Base-by-base conservation (phyloP, 768 basidiomycete species). In the Panaeolus cyanescens region DNA sequence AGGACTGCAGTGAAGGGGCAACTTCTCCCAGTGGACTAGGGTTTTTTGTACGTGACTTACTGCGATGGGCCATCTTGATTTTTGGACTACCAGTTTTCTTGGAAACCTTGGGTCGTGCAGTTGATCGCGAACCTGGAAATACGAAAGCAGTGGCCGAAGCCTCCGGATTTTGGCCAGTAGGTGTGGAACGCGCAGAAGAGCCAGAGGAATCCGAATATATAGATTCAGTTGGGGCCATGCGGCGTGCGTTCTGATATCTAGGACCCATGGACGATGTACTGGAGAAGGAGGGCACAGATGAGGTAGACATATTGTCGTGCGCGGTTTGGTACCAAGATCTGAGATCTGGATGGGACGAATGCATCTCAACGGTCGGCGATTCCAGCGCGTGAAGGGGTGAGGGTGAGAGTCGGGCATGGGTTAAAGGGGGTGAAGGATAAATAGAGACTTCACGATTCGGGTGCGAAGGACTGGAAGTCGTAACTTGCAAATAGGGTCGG, bases 71-170 rank as follows among this genome's bases (percentile, higher is more conserved):
- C 10, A 63, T 28, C 31, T 67, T 65, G 32, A 65, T 54, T 57
- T 32, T 59, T 8, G 63, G 55, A n/a, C 36, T 63, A 15, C 40
- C 59, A 17, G 60, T 63, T 57, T 70, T 70, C 36, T 60, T 53
- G 13, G 69, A 61, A 1, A 66, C 59, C 36, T 72, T 74, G 3
- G 73, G 71, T 54, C 66, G 64, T 1, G 64, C 71, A 22, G 61
- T 60, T 9, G 73, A 71, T 12, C 72, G 64, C 4, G 68, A 67
- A 17, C 72, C 71, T 12, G 73, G 73, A 45, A 68, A 71, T 17
- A 74, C 59, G 54, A 72, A 74, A 17, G 37, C 63, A 13, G 62
- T 53, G 10, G 68, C n/a, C 33, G 59, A 42, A 7, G 62, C 9
- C 19, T 12, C 57, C 5, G 42, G 12, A 4, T 32, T 34, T 20